Evolutionary conservation across 176 grass and related monocot genomes (phyloP).

Genomic region (Bonia amplexicaulis): DNA sequence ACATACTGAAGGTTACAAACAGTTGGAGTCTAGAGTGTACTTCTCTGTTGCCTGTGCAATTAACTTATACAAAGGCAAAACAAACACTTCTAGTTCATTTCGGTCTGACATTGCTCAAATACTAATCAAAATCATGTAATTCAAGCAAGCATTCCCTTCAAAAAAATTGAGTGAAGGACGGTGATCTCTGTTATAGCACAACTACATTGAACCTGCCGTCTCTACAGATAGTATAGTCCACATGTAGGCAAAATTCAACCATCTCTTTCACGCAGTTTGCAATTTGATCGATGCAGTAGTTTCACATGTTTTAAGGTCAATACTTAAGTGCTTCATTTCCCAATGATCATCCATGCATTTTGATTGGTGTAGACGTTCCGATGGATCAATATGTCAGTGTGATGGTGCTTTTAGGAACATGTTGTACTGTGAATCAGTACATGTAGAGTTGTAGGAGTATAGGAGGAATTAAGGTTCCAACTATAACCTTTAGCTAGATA

Average conservation of each 20-base stretch:
- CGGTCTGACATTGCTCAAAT: neutral
- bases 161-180: neutral
- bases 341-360: neutral
- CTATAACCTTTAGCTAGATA: too few species aligned
- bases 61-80: neutral
- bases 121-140: neutral
- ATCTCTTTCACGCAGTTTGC: neutral
- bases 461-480: too few species aligned
- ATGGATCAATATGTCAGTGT: neutral
- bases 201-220: too few species aligned
- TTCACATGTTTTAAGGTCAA: neutral
- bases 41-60: neutral
- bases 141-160: neutral
- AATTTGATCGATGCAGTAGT: neutral
- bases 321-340: neutral
- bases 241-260: neutral
- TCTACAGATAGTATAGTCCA: neutral
- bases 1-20: neutral
- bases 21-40: neutral
- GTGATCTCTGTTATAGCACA: neutral
- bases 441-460: too few species aligned
- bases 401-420: neutral
- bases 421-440: neutral
- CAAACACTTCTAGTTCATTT: neutral
- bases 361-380: neutral